Percentiles rank a stretch among this genome's conserved stretches.
Conservation (phyloP, 1,284 basidiomycete genomes). For the Coniferiporia sulphurascens region DNA sequence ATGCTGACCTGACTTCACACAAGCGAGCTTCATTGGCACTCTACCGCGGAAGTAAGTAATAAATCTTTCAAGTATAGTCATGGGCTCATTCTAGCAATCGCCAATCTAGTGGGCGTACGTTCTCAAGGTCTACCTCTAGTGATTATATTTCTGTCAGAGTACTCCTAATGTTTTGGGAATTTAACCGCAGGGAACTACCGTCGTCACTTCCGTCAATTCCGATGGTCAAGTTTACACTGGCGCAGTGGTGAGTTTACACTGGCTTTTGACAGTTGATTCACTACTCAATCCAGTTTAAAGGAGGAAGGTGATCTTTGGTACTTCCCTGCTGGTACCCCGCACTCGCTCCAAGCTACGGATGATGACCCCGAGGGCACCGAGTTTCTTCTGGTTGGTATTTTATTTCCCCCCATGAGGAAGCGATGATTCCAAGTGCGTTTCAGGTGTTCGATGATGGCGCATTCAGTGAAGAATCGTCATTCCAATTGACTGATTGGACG, state of each 20-base stretch:
- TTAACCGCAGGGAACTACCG: slow-evolving; percentile 34
- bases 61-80: background rate
- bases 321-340: slow-evolving; percentile 50
- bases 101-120: slow-evolving; percentile 43
- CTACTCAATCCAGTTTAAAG: slow-evolving; percentile 19
- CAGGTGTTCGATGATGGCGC: slow-evolving; percentile 36
- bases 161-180: background rate
- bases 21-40: slow-evolving; percentile 59
- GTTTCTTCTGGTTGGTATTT: slow-evolving; percentile 51
- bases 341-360: slow-evolving; percentile 52
- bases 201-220: slow-evolving; percentile 45
- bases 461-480: slow-evolving; percentile 39
- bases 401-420: no score
- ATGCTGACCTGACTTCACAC: slow-evolving; percentile 9
- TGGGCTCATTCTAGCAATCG: background rate
- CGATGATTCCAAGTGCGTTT: no score
- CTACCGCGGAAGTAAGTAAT: slow-evolving; percentile 38
- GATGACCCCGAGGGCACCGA: slow-evolving; percentile 45
- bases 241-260: slow-evolving; percentile 37
- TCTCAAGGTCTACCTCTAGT: slow-evolving; percentile 29
- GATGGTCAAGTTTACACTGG: slow-evolving; percentile 45
- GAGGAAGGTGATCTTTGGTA: slow-evolving; percentile 51
- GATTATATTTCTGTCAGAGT: background rate
- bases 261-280: background rate
- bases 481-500: slow-evolving; percentile 36